Conservation (phyloP, 371 early-diverging fungal genomes). For the Apophysomyces trapeziformis region DNA sequence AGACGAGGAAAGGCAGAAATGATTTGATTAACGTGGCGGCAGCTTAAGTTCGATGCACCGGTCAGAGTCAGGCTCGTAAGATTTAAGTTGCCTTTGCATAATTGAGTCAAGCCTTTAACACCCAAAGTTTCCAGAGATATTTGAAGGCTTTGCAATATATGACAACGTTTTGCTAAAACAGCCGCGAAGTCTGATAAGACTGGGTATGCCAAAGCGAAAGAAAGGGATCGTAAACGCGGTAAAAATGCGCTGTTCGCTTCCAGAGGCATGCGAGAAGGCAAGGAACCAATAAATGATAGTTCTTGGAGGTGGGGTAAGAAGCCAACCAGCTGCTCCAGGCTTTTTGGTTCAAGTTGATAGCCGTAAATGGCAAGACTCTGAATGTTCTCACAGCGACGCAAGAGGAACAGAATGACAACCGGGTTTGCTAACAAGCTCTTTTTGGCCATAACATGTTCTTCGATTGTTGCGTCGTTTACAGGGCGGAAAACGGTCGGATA, state of each 20-base stretch:
- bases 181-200: slow-evolving; percentile 18
- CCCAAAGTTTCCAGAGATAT: slow-evolving; percentile 22
- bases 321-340: slow-evolving; percentile 27
- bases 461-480: slow-evolving; percentile 7
- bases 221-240: not conserved
- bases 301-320: slow-evolving; percentile 17
- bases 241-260: slow-evolving; percentile 23
- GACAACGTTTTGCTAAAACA: slow-evolving; percentile 12
- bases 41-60: slow-evolving; percentile 17
- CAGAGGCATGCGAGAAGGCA: slow-evolving; percentile 12
- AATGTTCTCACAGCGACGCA: slow-evolving; percentile 38
- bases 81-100: slow-evolving; percentile 22
- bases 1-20: slow-evolving; percentile 26
- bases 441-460: slow-evolving; percentile 16
- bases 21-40: slow-evolving; percentile 16
- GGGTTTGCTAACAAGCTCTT: slow-evolving; percentile 24
- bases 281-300: slow-evolving; percentile 33
- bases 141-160: slow-evolving; percentile 19
- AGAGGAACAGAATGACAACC: slow-evolving; percentile 22
- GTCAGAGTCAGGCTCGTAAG: slow-evolving; percentile 30
- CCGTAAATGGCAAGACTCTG: slow-evolving; percentile 41
- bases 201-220: not conserved
- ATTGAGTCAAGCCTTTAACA: slow-evolving; percentile 5
- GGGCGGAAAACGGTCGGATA: slow-evolving; percentile 26
- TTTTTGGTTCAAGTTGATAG: slow-evolving; percentile 25